phyloP scores from a whole-genome alignment of 768 basidiomycete genomes.

The Lactifluus volemus region DNA sequence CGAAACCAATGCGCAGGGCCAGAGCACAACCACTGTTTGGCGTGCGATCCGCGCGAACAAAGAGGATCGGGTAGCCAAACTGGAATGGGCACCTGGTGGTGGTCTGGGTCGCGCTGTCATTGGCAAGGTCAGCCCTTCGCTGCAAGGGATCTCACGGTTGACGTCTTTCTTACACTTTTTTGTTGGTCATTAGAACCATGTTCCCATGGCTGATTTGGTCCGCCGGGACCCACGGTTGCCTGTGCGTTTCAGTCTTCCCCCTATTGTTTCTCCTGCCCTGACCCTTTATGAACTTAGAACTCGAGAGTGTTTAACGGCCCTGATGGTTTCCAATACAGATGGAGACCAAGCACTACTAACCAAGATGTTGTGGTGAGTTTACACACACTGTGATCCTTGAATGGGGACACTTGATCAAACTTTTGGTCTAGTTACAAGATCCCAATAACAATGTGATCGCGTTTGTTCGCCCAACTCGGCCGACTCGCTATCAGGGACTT shows the following conservation, averaged over 20 bases:
- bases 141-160: constrained; percentile 23
- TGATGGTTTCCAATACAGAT: constrained; percentile 72
- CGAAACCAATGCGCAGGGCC: constrained; percentile 48
- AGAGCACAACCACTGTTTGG: constrained; percentile 70
- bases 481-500: constrained; percentile 68
- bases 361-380: constrained; percentile 40
- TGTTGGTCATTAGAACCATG: constrained; percentile 44
- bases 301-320: constrained; percentile 67
- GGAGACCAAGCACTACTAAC: constrained; percentile 57
- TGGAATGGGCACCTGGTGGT: constrained; percentile 80
- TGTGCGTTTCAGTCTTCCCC: constrained; percentile 34
- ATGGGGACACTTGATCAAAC: constrained; percentile 1
- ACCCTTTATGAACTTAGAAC: constrained; percentile 21
- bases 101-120: constrained; percentile 79
- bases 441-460: constrained; percentile 60
- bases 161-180: constrained; percentile 9
- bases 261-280: constrained; percentile 10
- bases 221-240: constrained; percentile 54
- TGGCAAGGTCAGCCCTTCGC: constrained; percentile 52
- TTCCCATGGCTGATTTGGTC: constrained; percentile 79
- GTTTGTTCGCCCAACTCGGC: constrained; percentile 69
- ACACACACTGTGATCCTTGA: constrained; percentile 4
- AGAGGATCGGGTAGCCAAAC: constrained; percentile 81
- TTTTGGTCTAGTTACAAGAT: constrained; percentile 56
- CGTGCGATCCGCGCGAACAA: constrained; percentile 75